Conservation (phyloP, 2,329 filamentous ascomycete species). For the Aspergillus sp. region DNA sequence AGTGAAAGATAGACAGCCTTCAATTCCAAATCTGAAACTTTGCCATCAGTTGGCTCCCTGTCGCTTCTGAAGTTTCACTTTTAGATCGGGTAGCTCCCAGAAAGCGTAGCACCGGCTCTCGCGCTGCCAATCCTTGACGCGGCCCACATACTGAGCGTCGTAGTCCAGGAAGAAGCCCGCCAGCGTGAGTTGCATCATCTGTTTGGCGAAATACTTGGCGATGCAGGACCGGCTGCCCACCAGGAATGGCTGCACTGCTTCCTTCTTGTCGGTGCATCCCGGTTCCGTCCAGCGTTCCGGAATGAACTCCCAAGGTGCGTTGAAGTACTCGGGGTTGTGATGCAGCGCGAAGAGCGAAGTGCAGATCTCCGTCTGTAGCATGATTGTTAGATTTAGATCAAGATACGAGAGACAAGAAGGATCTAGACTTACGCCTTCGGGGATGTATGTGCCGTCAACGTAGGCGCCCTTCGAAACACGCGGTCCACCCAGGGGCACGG, state of each 20-base stretch:
- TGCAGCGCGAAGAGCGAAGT: conserved; percentile 31
- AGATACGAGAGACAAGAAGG: not conserved
- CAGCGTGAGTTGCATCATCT: conserved; percentile 26
- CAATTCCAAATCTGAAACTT: not conserved
- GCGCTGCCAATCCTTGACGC: conserved; percentile 23
- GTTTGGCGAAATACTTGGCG: conserved; percentile 28
- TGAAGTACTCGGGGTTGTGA: conserved; percentile 32
- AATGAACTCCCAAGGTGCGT: conserved; percentile 26
- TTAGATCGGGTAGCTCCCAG: conserved; percentile 26
- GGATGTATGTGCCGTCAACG: conserved; percentile 23
- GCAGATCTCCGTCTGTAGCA: conserved; percentile 25
- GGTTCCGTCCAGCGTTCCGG: conserved; percentile 36
- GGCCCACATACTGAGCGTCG: conserved; percentile 23
- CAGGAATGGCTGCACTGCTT: conserved; percentile 25
- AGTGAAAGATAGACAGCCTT: not conserved
- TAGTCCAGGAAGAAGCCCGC: conserved; percentile 25
- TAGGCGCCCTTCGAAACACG: conserved; percentile 26
- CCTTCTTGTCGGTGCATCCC: conserved; percentile 21
- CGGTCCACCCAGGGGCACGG: conserved; percentile 28
- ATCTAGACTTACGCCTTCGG: conserved; percentile 21
- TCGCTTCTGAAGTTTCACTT: conserved; percentile 12
- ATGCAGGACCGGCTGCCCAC: conserved; percentile 27
- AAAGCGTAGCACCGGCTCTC: conserved; percentile 27
- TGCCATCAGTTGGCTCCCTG: not conserved
- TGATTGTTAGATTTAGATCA: not conserved